phyloP scores from a whole-genome alignment of 164 flowering plant genomes.

The Annona cherimola region DNA sequence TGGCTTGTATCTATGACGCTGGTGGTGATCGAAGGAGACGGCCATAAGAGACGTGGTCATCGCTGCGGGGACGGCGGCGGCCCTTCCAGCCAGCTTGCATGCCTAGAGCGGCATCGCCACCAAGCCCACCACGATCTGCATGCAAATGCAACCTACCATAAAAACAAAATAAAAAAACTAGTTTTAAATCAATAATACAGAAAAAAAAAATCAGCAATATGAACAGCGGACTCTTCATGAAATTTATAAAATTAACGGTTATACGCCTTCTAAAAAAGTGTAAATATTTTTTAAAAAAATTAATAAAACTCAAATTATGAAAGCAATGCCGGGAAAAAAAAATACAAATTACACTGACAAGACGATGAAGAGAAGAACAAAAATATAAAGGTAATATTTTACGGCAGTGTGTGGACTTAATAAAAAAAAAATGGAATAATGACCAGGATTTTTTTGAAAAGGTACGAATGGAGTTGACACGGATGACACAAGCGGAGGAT shows the following conservation, averaged over 20 bases:
- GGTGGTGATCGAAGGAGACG: slow-evolving; percentile 46
- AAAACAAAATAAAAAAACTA: background rate
- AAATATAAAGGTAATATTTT: too few relatives aligned
- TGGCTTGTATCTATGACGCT: slow-evolving; percentile 45
- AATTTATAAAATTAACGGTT: too few relatives aligned
- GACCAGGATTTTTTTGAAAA: too few relatives aligned
- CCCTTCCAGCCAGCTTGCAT: slow-evolving; percentile 16
- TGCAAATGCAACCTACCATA: background rate
- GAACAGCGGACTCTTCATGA: background rate
- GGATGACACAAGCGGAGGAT: too few relatives aligned
- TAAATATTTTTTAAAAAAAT: background rate
- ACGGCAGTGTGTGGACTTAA: too few relatives aligned
- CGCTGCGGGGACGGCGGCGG: slow-evolving; percentile 7
- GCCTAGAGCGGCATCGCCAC: slow-evolving; percentile 14
- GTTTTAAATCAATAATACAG: too few relatives aligned
- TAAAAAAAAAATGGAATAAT: too few relatives aligned
- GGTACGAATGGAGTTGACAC: too few relatives aligned
- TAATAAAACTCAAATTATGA: background rate
- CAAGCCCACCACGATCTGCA: slow-evolving; percentile 1
- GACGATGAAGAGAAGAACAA: too few relatives aligned
- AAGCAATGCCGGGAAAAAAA: background rate
- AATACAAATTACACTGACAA: too few relatives aligned
- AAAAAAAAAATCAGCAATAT: background rate
- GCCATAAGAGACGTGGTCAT: slow-evolving; percentile 50
- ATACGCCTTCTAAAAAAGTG: background rate